Conservation (phyloP, 768 basidiomycete genomes). For the Termitomyces heimii region DNA sequence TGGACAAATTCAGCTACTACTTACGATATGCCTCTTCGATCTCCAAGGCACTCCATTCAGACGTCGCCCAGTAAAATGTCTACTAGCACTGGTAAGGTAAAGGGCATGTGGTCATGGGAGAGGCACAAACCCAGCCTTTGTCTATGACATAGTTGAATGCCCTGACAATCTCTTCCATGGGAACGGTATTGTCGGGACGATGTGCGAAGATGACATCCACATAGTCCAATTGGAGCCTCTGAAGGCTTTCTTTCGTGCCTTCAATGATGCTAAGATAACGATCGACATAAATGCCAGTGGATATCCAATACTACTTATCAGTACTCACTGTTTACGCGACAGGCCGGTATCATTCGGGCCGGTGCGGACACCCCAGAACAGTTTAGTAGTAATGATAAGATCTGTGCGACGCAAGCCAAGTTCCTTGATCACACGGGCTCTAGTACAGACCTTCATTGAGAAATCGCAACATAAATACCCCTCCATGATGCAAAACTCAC, state of each 20-base stretch:
- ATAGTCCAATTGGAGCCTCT: constrained; percentile 68
- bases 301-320: constrained; percentile 1
- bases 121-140: constrained; percentile 49
- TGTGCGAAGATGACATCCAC: constrained; percentile 73
- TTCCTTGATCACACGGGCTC: constrained; percentile 72
- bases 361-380: constrained; percentile 65
- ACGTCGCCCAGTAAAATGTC: constrained; percentile 69
- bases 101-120: background rate
- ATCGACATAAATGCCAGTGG: background rate
- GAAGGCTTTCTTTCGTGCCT: constrained; percentile 60
- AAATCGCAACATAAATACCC: background rate
- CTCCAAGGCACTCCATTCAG: constrained; percentile 62
- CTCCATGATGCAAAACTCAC: constrained; percentile 24
- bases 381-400: constrained; percentile 70
- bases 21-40: constrained; percentile 52
- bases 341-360: constrained; percentile 56
- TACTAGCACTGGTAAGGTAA: constrained; percentile 14
- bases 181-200: constrained; percentile 52
- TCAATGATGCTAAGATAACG: constrained; percentile 58
- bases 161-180: constrained; percentile 75
- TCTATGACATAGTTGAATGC: constrained; percentile 79
- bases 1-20: constrained; percentile 6
- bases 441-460: constrained; percentile 9
- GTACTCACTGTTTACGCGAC: constrained; percentile 53
- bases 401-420: constrained; percentile 61